These are phyloP conservation scores for Teunomyces gatunensis DNA, from an alignment of 805 yeast genomes.

Conservation along the genomic window DNA sequence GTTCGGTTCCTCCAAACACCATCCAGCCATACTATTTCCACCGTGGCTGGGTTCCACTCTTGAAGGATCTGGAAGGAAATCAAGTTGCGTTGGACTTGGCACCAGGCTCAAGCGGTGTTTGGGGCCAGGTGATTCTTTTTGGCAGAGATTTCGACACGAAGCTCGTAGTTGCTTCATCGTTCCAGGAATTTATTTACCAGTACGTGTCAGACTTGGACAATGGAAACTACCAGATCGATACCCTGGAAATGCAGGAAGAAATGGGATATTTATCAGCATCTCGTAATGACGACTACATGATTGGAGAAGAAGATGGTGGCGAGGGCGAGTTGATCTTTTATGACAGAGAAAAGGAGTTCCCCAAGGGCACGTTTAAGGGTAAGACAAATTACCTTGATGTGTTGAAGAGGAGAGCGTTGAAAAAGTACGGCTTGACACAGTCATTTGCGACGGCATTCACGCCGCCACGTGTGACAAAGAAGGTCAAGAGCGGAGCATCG, in stretches of 20 bases:
- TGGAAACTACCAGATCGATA: constrained; percentile 41
- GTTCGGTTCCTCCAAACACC: constrained; percentile 37
- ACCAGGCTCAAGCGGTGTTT: constrained; percentile 64
- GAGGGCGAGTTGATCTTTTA: constrained; percentile 41
- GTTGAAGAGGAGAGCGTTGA: constrained; percentile 41
- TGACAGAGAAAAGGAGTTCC: constrained; percentile 39
- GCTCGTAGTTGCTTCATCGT: constrained; percentile 63
- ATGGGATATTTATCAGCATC: constrained; percentile 37
- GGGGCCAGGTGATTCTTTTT: constrained; percentile 90
- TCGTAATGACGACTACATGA: constrained; percentile 39
- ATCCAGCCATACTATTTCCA: constrained; percentile 36
- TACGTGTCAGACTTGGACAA: constrained; percentile 39
- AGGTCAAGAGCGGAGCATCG: neutral
- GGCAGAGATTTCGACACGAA: constrained; percentile 94
- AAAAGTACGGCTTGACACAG: constrained; percentile 37
- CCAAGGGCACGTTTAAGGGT: constrained; percentile 22
- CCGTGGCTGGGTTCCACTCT: constrained; percentile 78
- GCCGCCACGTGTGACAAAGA: constrained; percentile 24
- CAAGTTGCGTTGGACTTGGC: constrained; percentile 83
- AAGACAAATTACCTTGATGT: constrained; percentile 39
- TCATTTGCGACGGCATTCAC: constrained; percentile 36
- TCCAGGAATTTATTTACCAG: constrained; percentile 40
- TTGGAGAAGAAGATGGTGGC: constrained; percentile 46
- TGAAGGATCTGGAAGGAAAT: constrained; percentile 87
- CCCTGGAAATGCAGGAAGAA: constrained; percentile 27